Base-by-base conservation (phyloP, 2,329 filamentous ascomycete genomes). In the Fusarium musae region DNA sequence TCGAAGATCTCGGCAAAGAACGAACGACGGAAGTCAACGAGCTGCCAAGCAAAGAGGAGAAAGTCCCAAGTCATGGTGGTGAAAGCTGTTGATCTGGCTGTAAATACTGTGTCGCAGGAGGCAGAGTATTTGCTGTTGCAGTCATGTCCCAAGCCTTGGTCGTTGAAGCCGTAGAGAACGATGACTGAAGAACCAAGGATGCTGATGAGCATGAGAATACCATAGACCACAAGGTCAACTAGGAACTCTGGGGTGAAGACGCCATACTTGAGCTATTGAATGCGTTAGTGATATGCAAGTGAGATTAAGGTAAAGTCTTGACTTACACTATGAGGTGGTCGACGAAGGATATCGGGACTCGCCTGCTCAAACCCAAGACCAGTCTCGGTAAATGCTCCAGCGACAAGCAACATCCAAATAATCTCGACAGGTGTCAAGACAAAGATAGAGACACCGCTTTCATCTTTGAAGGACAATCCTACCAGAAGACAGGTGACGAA, bases 391-490 rank as follows among this genome's bases (percentile, higher is more conserved):
- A 93, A 86, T 1, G 88, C 89, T 57, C 90, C 92, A 1, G 91
- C 93, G 58, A 93, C 88, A 87, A 93, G 92, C 78, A 93, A 91
- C 78, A 93, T 91, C 90, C 91, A 93, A 36, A 94, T 85, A 70
- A 93, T 93, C 72, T 93, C 90, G 17, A 93, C 89, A 0, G 92
- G 92, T 0, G 91, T 86, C 17, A 93, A 85, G 1, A 91, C 90
- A 79, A 93, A 93, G 17, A 93, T 89, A 0, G 91, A 93, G 32
- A 92, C 84, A 4, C 86, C 84, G n/a, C 83, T 83, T 1, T 79
- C 72, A 74, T 93, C 92, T 80, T 93, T 93, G 84, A 93, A 93
- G 0, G 85, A 88, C 6, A 94, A 85, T 40, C 92, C 91, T 44
- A 92, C 88, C 12, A 94, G 87, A 13, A 94, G 84, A 1, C 89